Conservation (phyloP, 768 basidiomycete genomes). For the Mycena alexandri region DNA sequence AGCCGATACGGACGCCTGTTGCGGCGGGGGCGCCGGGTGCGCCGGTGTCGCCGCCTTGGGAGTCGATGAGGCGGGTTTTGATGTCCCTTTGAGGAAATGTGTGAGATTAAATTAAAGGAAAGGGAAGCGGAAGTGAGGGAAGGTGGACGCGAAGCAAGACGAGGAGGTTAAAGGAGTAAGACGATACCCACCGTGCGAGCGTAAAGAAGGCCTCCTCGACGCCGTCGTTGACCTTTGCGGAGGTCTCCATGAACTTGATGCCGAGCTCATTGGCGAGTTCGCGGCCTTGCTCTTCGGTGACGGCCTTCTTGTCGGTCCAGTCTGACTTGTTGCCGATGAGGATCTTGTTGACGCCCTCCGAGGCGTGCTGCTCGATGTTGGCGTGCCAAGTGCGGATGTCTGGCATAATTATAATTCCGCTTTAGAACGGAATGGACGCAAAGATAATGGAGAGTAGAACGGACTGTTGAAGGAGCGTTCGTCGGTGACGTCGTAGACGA, state of each 20-base stretch:
- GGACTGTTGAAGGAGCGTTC: conserved; percentile 66
- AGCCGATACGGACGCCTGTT: conserved; percentile 52
- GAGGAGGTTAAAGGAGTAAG: background rate
- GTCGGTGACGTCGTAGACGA: conserved; percentile 99
- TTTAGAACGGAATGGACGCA: background rate
- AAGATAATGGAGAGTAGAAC: conserved; percentile 24
- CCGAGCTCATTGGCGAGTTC: conserved; percentile 96
- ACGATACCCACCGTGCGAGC: conserved; percentile 78
- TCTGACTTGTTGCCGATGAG: conserved; percentile 99
- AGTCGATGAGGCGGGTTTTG: conserved; percentile 97
- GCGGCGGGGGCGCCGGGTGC: conserved; percentile 53
- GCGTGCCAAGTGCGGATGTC: conserved; percentile 61
- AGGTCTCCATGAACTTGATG: conserved; percentile 97
- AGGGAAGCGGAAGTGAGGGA: background rate
- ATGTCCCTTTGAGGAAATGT: conserved; percentile 77
- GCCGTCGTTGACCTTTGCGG: conserved; percentile 98
- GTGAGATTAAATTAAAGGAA: no score
- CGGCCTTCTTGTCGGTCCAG: conserved; percentile 95
- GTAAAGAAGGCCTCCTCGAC: conserved; percentile 99
- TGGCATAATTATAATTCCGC: background rate
- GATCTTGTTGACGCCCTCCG: conserved; percentile 98
- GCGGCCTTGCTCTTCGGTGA: conserved; percentile 48
- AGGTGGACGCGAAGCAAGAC: no score
- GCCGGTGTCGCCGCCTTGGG: conserved; percentile 75
- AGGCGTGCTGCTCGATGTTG: conserved; percentile 96